phyloP scores from a whole-genome alignment of 345 rosid species.

The Eucalyptus caleyi region DNA sequence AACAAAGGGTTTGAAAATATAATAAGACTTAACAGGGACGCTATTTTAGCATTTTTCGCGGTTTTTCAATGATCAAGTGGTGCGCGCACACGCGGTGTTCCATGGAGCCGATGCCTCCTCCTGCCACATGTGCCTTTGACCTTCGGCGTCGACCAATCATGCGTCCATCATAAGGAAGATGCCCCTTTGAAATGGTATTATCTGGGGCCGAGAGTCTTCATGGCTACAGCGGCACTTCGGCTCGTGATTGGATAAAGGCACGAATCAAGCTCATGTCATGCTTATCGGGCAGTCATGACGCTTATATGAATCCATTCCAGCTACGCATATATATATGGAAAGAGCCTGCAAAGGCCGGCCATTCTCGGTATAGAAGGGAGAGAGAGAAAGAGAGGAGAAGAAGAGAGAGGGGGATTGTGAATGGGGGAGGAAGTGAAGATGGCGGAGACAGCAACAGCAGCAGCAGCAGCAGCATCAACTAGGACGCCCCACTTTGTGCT shows the following conservation, averaged over 20 bases:
- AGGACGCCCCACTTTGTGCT: slow-evolving; percentile 51
- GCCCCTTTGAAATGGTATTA: not conserved
- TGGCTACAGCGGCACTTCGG: not conserved
- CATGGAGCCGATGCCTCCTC: not conserved
- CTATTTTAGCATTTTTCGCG: not conserved
- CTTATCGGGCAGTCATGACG: not conserved
- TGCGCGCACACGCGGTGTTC: not conserved
- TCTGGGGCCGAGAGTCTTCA: not conserved
- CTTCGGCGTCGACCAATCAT: not conserved
- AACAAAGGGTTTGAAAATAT: not conserved
- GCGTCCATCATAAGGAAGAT: not conserved
- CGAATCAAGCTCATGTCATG: not conserved
- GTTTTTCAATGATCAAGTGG: not conserved
- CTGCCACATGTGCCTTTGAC: not conserved
- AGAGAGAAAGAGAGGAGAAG: not conserved
- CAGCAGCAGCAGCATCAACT: not conserved
- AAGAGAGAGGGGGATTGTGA: not conserved
- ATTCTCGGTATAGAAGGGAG: not conserved
- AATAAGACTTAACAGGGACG: not conserved
- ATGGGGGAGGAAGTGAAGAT: slow-evolving; percentile 28
- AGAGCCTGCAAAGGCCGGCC: not conserved
- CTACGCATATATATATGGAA: not conserved
- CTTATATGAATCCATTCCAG: not conserved
- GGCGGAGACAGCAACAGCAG: not conserved
- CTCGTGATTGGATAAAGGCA: not conserved